Base-by-base conservation (phyloP, 2,329 filamentous ascomycete species). In the Pseudophaeomoniella oleicola region DNA sequence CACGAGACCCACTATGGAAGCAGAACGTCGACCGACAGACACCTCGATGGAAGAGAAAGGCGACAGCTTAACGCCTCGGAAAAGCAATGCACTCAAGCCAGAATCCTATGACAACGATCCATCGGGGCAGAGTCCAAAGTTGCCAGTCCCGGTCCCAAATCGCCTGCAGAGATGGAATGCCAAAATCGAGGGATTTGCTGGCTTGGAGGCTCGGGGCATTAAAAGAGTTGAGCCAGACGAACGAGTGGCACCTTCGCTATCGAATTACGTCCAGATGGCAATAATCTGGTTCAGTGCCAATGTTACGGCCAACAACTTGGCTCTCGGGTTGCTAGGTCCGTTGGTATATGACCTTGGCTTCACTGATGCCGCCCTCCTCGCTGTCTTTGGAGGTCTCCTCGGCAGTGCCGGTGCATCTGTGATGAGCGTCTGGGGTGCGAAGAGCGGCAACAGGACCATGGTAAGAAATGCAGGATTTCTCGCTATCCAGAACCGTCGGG, bases 371-470 rank as follows among this genome's bases (percentile, higher is more conserved):
- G 55, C 55, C 12, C 39, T 58, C 3, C 59, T 56, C 38, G 57
- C 52, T 3, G 40, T 59, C 5, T 54, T 62, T 37, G 59, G 58
- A 1, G 53, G 49, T 5, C 35, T 60, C 5, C 32, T 57, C 6
- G 59, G 59, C 10, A 41, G 48, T 17, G 36, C 47, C n/a, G 47
- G 49, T 1, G 52, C 56, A 16, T 59, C 55, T 4, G 63, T 61
- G 42, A 60, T 62, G 47, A 54, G 54, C 36, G 62, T 50, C 12
- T 64, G 52, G 52, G 60, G 60, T 10, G 54, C 59, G 1, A 38
- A 38, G 34, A 63, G 58, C 41, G 60, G 60, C 13, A 59, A 58
- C 43, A 50, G 60, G 35, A 63, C 59, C 17, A 50, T 64, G 52
- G 59, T 60, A 48, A 40, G n/a, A 14, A n/a, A 27, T n/a, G n/a